A percentile compares a stretch with the other conserved stretches of the same genome.
phyloP scores from a whole-genome alignment of 2,329 filamentous ascomycete species.

The Pseudogymnoascus sp. region DNA sequence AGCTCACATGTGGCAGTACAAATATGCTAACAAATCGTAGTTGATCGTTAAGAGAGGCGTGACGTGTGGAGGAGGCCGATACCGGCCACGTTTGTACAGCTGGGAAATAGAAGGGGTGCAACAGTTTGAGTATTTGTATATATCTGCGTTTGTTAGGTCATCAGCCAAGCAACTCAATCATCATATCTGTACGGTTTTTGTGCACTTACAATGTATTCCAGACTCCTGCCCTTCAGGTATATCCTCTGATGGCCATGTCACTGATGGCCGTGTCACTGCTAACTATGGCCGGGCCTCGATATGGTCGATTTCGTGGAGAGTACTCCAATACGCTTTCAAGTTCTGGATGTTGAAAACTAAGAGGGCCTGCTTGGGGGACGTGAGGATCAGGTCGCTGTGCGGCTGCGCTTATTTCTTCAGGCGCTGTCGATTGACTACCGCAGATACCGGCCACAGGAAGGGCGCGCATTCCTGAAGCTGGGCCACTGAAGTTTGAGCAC shows the following conservation, averaged over 20 bases:
- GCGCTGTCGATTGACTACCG: neutral
- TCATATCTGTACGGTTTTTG: neutral
- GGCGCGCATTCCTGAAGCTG: neutral
- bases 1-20: constrained; percentile 10
- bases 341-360: too few relatives aligned
- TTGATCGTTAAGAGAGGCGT: constrained; percentile 37
- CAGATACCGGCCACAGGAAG: neutral
- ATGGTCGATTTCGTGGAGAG: neutral
- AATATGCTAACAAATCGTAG: constrained; percentile 27
- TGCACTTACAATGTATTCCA: neutral
- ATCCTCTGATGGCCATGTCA: neutral
- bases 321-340: neutral
- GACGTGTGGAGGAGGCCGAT: neutral
- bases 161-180: constrained; percentile 2
- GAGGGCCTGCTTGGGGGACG: neutral
- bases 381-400: neutral
- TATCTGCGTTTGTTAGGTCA: constrained; percentile 19
- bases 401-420: neutral
- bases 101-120: constrained; percentile 12
- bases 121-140: constrained; percentile 19
- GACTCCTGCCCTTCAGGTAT: neutral
- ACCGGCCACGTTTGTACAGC: constrained; percentile 4
- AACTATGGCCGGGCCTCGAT: constrained; percentile 2
- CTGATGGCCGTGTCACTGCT: constrained; percentile 2
- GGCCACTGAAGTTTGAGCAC: neutral